A percentile compares a stretch with the other conserved stretches of the same genome.
phyloP scores from a whole-genome alignment of 1,284 basidiomycete species.

The Volvariella surrecta region DNA sequence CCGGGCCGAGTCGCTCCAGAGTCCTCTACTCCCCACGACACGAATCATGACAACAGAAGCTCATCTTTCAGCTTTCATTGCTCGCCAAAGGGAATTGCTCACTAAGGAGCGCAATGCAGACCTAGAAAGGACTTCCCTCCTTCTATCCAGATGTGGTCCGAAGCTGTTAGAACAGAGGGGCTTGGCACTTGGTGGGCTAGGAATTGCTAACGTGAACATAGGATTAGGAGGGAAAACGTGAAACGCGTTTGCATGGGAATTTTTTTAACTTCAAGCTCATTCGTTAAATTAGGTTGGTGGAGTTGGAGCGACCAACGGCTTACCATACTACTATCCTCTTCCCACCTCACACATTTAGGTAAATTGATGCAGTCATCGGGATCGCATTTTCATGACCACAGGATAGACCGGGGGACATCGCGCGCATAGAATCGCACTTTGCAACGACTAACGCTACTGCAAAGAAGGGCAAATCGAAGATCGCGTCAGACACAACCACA shows the following conservation, averaged over 20 bases:
- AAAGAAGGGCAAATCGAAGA: constrained; percentile 39
- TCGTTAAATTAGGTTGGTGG: constrained; percentile 61
- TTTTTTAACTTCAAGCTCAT: constrained; percentile 12
- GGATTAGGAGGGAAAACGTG: constrained; percentile 91
- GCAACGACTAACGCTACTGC: constrained; percentile 23
- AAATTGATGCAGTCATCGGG: constrained; percentile 10
- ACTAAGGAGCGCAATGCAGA: constrained; percentile 74
- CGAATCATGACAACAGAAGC: constrained; percentile 25
- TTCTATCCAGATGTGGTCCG: constrained; percentile 79
- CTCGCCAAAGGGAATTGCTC: constrained; percentile 63
- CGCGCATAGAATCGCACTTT: constrained; percentile 71
- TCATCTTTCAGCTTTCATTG: constrained; percentile 55
- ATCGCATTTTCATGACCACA: neutral
- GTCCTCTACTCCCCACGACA: too few species aligned
- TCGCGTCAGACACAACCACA: constrained; percentile 19
- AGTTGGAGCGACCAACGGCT: constrained; percentile 78
- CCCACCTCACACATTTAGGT: constrained; percentile 83
- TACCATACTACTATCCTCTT: constrained; percentile 68
- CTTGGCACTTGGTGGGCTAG: constrained; percentile 69
- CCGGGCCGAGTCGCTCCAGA: too few species aligned
- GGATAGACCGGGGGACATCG: constrained; percentile 69
- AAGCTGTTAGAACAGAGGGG: constrained; percentile 86
- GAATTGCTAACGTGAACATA: constrained; percentile 61
- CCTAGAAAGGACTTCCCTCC: constrained; percentile 70
- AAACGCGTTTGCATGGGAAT: constrained; percentile 16